Percentiles rank a stretch among this genome's conserved stretches.
Evolutionary conservation across 495 filamentous ascomycete species (phyloP).

Genomic region (Aspergillus olivimuriae): DNA sequence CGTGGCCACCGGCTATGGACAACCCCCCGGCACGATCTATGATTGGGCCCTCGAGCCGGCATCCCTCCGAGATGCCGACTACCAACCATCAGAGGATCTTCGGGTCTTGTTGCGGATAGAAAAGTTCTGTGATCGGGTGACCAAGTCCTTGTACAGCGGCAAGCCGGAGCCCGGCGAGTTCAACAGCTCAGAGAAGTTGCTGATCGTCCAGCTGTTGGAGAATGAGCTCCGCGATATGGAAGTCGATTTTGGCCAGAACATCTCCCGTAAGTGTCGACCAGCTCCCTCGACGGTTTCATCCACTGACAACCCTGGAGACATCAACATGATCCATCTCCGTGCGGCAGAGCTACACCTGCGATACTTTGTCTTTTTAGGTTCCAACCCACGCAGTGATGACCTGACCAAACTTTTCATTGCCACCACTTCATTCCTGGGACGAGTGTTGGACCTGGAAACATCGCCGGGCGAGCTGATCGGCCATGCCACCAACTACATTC

Average conservation of each 20-base stretch:
- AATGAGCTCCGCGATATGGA: conserved; percentile 50
- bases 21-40: conserved; percentile 78
- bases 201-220: conserved; percentile 53
- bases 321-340: conserved; percentile 44
- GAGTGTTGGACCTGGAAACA: conserved; percentile 43
- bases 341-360: conserved; percentile 40
- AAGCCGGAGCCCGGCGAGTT: conserved; percentile 68
- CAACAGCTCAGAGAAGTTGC: conserved; percentile 63
- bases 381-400: conserved; percentile 60
- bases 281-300: conserved; percentile 41
- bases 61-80: conserved; percentile 56
- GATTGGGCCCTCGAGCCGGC: conserved; percentile 74
- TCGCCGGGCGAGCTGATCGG: conserved; percentile 50
- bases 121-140: conserved; percentile 78
- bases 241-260: conserved; percentile 35
- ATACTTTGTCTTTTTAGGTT: conserved; percentile 41
- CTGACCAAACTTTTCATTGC: conserved; percentile 63
- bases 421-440: conserved; percentile 45
- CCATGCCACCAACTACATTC: conserved; percentile 79
- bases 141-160: conserved; percentile 79
- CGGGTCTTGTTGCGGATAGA: conserved; percentile 73
- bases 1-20: conserved; percentile 84
- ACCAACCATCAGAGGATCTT: conserved; percentile 59
- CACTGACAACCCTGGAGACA: conserved; percentile 56
- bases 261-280: conserved; percentile 42